Conservation (phyloP, 1,139 yeast species). For the Pichia sp. region DNA sequence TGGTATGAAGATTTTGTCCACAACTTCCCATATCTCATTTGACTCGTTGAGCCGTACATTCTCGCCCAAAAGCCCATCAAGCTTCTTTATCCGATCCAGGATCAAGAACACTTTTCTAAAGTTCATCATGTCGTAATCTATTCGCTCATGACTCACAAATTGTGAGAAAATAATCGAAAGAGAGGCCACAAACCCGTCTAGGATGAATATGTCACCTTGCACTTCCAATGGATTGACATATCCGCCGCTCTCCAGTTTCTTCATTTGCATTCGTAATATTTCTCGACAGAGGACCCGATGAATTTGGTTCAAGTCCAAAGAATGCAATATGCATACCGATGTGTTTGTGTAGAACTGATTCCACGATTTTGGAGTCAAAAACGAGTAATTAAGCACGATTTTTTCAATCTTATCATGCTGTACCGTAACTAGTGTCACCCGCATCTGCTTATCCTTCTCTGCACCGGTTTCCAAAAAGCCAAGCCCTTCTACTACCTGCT, state of each 20-base stretch:
- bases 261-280: neutral
- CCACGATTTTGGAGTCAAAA: conserved; percentile 4
- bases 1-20: conserved; percentile 12
- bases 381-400: neutral
- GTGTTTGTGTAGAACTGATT: neutral
- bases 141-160: conserved; percentile 5
- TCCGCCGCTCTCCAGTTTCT: neutral
- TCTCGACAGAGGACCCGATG: neutral
- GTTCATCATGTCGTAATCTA: conserved; percentile 8
- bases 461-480: neutral
- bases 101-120: conserved; percentile 12
- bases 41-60: conserved; percentile 9
- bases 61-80: conserved; percentile 5
- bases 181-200: conserved; percentile 14
- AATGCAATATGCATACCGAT: neutral
- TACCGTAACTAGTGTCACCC: neutral
- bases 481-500: neutral
- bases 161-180: conserved; percentile 12
- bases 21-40: conserved; percentile 10
- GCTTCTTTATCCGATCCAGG: conserved; percentile 9
- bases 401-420: neutral
- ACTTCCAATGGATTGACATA: neutral
- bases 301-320: neutral
- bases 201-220: neutral
- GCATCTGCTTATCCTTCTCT: neutral